A percentile compares a stretch with the other conserved stretches of the same genome.
Evolutionary conservation across 164 flowering plant species (phyloP).

Genomic region (Aristolochia contorta): DNA sequence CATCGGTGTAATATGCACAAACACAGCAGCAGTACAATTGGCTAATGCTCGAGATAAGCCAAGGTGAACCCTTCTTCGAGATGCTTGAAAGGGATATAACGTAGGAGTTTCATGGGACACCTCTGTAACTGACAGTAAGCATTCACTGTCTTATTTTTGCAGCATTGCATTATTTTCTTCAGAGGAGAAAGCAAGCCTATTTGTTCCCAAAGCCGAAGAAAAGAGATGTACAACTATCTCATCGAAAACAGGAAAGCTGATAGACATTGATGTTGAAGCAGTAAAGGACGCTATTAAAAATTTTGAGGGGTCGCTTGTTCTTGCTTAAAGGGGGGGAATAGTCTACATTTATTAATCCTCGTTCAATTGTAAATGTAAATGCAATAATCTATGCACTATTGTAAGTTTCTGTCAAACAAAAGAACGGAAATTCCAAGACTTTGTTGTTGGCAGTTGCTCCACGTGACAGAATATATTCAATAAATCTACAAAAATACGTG

Average conservation of each 20-base stretch:
- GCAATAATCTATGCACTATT: too few species aligned
- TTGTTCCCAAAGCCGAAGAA: conserved; percentile 62
- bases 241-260: conserved; percentile 62
- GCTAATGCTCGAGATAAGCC: conserved; percentile 80
- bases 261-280: conserved; percentile 52
- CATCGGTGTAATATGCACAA: conserved; percentile 75
- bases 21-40: conserved; percentile 84
- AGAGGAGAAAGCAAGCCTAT: conserved; percentile 53
- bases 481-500: too few species aligned
- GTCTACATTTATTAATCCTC: neutral
- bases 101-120: too few species aligned
- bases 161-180: conserved; percentile 68
- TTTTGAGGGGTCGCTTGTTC: conserved; percentile 44
- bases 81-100: neutral
- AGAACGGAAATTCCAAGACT: too few species aligned
- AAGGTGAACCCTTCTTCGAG: conserved; percentile 24
- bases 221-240: conserved; percentile 50
- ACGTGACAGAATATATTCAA: too few species aligned
- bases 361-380: too few species aligned
- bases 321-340: conserved; percentile 21
- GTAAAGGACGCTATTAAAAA: conserved; percentile 44
- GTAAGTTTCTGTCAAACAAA: too few species aligned
- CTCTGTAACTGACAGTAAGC: neutral
- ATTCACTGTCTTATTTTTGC: conserved; percentile 14
- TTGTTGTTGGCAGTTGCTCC: too few species aligned